These are phyloP conservation scores for Blastobotrys muscicola DNA, from an alignment of 805 yeast genomes.

Conservation along the genomic window DNA sequence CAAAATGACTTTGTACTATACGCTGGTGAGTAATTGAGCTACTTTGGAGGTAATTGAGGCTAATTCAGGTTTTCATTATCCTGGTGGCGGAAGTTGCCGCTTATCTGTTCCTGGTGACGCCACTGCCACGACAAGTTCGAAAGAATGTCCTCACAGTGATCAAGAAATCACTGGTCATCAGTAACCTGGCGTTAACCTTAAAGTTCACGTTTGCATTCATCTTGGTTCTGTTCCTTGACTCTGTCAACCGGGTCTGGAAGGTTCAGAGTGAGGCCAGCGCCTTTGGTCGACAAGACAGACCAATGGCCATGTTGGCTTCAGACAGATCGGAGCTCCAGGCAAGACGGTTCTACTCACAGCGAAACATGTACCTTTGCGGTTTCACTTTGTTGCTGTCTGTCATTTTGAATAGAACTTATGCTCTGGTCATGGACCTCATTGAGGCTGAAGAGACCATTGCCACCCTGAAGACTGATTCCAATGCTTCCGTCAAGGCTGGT, in stretches of 20 bases:
- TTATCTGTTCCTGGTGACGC: constrained; percentile 73
- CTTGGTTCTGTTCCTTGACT: constrained; percentile 72
- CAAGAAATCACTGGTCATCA: constrained; percentile 59
- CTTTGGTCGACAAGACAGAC: not conserved
- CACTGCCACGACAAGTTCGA: constrained; percentile 70
- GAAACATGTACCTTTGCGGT: constrained; percentile 94
- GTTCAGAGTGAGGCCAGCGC: constrained; percentile 46
- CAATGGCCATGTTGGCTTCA: constrained; percentile 26
- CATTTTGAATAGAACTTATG: constrained; percentile 73
- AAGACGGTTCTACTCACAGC: constrained; percentile 87
- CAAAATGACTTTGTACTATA: constrained; percentile 36
- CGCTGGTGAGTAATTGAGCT: constrained; percentile 24
- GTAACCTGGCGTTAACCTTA: constrained; percentile 64
- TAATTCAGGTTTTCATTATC: constrained; percentile 51
- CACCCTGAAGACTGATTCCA: constrained; percentile 24
- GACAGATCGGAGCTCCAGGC: constrained; percentile 83
- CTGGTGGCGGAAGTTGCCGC: constrained; percentile 68
- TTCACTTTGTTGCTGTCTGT: constrained; percentile 85
- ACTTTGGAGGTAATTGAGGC: not conserved
- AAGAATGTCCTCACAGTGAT: constrained; percentile 54
- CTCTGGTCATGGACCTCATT: constrained; percentile 17
- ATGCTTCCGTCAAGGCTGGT: constrained; percentile 15
- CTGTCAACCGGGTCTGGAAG: constrained; percentile 71
- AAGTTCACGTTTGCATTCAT: constrained; percentile 81
- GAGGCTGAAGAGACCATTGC: constrained; percentile 48